A percentile compares a stretch with the other conserved stretches of the same genome.
phyloP scores from a whole-genome alignment of 1,139 yeast genomes.

The Suhomyces kunorum region DNA sequence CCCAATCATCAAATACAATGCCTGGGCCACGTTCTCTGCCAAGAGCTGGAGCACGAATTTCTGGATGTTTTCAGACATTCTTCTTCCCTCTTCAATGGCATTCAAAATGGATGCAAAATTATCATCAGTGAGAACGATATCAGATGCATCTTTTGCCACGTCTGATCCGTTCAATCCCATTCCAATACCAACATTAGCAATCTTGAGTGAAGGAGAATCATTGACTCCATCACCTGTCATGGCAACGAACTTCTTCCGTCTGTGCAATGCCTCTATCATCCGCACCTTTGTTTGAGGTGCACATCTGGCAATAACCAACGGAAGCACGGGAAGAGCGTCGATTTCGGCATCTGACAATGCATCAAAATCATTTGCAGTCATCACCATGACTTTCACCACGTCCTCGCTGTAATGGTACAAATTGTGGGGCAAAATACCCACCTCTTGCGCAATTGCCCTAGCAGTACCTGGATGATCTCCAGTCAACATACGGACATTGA shows the following conservation, averaged over 20 bases:
- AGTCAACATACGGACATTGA: slow-evolving; percentile 54
- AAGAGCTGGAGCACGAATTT: slow-evolving; percentile 50
- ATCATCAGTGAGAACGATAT: slow-evolving; percentile 53
- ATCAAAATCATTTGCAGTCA: slow-evolving; percentile 53
- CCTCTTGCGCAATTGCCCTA: slow-evolving; percentile 52
- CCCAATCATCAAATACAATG: slow-evolving; percentile 39
- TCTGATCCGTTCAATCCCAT: slow-evolving; percentile 53
- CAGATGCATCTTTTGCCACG: slow-evolving; percentile 61
- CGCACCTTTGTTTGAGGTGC: slow-evolving; percentile 56
- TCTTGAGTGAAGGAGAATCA: slow-evolving; percentile 40
- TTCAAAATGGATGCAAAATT: slow-evolving; percentile 54
- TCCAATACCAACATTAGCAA: slow-evolving; percentile 45
- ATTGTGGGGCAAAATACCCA: slow-evolving; percentile 49
- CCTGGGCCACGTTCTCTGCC: slow-evolving; percentile 54
- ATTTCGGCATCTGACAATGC: slow-evolving; percentile 31
- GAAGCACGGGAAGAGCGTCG: slow-evolving; percentile 37
- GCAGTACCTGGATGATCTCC: slow-evolving; percentile 59
- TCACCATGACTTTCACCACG: slow-evolving; percentile 36
- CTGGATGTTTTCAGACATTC: slow-evolving; percentile 49
- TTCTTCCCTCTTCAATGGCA: slow-evolving; percentile 53
- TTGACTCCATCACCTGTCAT: slow-evolving; percentile 47
- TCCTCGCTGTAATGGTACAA: slow-evolving; percentile 39
- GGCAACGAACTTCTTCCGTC: slow-evolving; percentile 42
- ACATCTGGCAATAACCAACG: slow-evolving; percentile 49
- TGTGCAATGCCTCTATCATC: slow-evolving; percentile 53